These are phyloP conservation scores for Pythium grandisporangium DNA, from an alignment of 352 stramenopile genomes.

Conservation along the genomic window DNA sequence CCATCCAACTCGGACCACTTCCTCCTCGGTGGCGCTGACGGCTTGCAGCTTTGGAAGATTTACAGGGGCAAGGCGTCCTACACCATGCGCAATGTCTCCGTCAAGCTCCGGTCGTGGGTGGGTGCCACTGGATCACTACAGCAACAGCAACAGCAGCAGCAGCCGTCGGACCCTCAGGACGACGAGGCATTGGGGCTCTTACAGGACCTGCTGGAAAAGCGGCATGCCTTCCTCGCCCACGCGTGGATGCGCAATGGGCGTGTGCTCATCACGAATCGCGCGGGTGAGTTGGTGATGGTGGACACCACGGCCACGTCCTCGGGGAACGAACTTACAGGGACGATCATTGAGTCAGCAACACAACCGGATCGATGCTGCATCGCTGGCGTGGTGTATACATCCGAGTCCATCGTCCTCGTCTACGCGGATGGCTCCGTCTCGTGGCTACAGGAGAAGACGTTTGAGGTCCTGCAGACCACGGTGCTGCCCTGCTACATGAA, in stretches of 20 bases:
- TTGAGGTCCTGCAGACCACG: conserved; percentile 28
- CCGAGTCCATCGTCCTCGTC: conserved; percentile 32
- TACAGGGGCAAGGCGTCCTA: conserved; percentile 22
- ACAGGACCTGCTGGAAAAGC: conserved; percentile 42
- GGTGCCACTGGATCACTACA: neutral
- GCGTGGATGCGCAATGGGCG: conserved; percentile 39
- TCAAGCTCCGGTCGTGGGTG: conserved; percentile 13
- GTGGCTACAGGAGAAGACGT: conserved; percentile 36
- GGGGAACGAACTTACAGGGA: conserved; percentile 15
- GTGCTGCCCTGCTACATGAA: conserved; percentile 14
- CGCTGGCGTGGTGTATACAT: conserved; percentile 34
- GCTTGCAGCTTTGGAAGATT: conserved; percentile 63
- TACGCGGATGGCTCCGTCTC: conserved; percentile 38
- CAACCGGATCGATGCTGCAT: conserved; percentile 28
- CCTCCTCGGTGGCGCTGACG: conserved; percentile 45
- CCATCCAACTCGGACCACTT: conserved; percentile 48
- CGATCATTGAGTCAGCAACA: conserved; percentile 18
- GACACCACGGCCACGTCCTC: conserved; percentile 17
- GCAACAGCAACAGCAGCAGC: conserved; percentile 2
- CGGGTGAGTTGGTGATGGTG: conserved; percentile 44
- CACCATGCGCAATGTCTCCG: conserved; percentile 12
- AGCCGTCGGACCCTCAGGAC: neutral
- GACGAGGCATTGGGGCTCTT: neutral
- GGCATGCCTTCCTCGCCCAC: conserved; percentile 37
- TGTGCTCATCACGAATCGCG: conserved; percentile 38